Conservation (phyloP, 495 filamentous ascomycete genomes). For the Penicillium atrosanguineum region DNA sequence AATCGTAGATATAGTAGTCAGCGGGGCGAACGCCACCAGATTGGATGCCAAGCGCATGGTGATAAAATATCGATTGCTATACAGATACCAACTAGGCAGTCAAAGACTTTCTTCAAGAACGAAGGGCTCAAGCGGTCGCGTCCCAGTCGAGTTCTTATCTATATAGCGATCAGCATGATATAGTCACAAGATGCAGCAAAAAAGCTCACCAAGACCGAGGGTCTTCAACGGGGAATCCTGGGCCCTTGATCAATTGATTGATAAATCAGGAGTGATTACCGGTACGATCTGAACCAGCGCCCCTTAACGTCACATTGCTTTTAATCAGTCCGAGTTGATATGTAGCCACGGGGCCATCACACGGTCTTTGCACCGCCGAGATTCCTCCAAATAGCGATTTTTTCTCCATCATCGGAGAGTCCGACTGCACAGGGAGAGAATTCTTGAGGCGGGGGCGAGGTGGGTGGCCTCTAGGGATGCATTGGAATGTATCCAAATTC, state of each 20-base stretch:
- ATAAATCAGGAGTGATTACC: not conserved
- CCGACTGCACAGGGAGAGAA: not conserved
- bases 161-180: slow-evolving; percentile 2
- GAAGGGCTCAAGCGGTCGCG: not conserved
- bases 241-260: not conserved
- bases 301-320: not conserved
- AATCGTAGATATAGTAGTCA: not conserved
- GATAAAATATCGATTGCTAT: not conserved
- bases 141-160: slow-evolving; percentile 1
- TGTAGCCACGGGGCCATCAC: not conserved
- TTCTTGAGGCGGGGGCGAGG: not conserved
- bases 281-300: not conserved
- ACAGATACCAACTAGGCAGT: not conserved
- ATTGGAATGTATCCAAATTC: not conserved
- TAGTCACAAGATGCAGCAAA: not conserved
- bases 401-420: not conserved
- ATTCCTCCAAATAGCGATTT: not conserved
- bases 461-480: not conserved
- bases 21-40: slow-evolving; percentile 8
- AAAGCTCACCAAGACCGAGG: not conserved
- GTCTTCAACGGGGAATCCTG: not conserved
- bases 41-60: slow-evolving; percentile 13
- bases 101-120: not conserved
- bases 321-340: not conserved
- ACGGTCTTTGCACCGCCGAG: not conserved